These are phyloP conservation scores for Hymenoscyphus salicellus DNA, from an alignment of 2,329 filamentous ascomycete species.

Conservation along the genomic window DNA sequence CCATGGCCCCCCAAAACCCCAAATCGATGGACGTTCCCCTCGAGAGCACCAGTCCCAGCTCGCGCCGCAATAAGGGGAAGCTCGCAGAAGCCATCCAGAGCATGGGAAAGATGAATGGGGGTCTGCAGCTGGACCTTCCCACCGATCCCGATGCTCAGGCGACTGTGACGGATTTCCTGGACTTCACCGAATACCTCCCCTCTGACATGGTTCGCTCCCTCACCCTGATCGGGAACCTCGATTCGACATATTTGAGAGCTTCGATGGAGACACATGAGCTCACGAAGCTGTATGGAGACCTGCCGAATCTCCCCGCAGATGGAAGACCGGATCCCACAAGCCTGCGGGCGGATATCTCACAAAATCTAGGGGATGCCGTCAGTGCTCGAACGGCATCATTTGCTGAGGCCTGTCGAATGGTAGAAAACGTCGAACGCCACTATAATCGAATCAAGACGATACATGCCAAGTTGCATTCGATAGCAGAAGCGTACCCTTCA, in stretches of 20 bases:
- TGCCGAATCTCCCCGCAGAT: constrained; percentile 48
- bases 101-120: constrained; percentile 32
- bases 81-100: constrained; percentile 35
- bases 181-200: constrained; percentile 62
- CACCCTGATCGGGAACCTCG: constrained; percentile 63
- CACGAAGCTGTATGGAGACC: constrained; percentile 54
- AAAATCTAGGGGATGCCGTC: constrained; percentile 52
- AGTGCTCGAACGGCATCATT: constrained; percentile 57
- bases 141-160: constrained; percentile 66
- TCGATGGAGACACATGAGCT: constrained; percentile 55
- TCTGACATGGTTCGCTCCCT: constrained; percentile 65
- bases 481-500: constrained; percentile 59
- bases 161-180: constrained; percentile 67
- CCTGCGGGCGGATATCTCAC: constrained; percentile 60
- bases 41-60: constrained; percentile 29
- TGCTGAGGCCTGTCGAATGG: constrained; percentile 61
- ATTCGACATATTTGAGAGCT: constrained; percentile 55
- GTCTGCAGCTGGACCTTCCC: constrained; percentile 34
- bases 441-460: constrained; percentile 59
- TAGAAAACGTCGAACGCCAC: constrained; percentile 61
- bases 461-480: constrained; percentile 55
- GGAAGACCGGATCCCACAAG: constrained; percentile 48
- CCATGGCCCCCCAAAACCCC: constrained; percentile 22
- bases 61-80: constrained; percentile 33
- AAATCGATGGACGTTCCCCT: constrained; percentile 27